These are phyloP conservation scores for Kingdonia uniflora DNA, from an alignment of 164 flowering plant genomes.

Conservation along the genomic window DNA sequence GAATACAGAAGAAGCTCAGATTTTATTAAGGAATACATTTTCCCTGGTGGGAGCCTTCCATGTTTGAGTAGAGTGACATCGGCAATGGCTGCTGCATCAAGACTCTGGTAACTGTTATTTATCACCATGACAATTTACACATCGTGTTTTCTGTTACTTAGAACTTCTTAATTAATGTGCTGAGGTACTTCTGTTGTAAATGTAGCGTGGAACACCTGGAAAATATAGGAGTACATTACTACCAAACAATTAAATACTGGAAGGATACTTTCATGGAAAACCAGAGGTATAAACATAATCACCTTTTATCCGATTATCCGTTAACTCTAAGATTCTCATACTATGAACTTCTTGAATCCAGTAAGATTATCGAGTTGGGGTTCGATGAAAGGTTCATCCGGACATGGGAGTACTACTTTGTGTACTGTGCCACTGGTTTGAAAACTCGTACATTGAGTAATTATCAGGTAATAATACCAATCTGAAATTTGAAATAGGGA, in stretches of 20 bases:
- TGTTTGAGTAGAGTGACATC: conserved; percentile 65
- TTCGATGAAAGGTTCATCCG: conserved; percentile 81
- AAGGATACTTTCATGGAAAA: conserved; percentile 60
- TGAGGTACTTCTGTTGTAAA: conserved; percentile 10
- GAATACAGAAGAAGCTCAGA: conserved; percentile 78
- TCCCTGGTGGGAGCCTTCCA: conserved; percentile 86
- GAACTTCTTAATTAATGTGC: neutral
- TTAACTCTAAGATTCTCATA: neutral
- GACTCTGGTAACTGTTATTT: conserved; percentile 43
- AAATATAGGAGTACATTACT: conserved; percentile 82
- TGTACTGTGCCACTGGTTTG: conserved; percentile 87
- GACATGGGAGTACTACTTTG: conserved; percentile 90
- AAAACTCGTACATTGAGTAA: conserved; percentile 58
- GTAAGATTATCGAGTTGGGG: conserved; percentile 55
- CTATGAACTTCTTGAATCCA: conserved; percentile 8
- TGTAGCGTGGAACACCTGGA: conserved; percentile 88
- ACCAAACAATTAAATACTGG: conserved; percentile 71
- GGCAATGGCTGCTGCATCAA: conserved; percentile 78
- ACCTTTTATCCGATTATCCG: neutral
- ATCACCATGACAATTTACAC: too few relatives aligned
- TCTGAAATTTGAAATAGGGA: neutral
- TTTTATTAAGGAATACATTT: conserved; percentile 88
- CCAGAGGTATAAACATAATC: conserved; percentile 34
- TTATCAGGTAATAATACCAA: conserved; percentile 55
- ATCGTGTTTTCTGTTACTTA: neutral